Evolutionary conservation across 768 basidiomycete species (phyloP).

Genomic region (Podaxis rugospora): DNA sequence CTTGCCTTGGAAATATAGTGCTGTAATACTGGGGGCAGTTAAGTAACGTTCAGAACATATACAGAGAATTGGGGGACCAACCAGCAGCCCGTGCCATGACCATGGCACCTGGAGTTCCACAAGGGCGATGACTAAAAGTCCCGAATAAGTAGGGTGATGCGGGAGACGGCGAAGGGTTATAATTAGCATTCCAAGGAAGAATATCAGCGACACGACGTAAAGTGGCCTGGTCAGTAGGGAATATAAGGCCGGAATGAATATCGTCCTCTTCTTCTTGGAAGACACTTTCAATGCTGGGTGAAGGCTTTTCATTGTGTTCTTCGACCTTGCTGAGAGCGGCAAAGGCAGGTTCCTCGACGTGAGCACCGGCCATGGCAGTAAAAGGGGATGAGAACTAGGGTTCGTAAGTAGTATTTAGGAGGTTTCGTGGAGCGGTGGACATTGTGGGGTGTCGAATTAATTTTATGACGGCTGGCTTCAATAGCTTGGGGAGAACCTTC

Average conservation of each 20-base stretch:
- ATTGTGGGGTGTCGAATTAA: background rate
- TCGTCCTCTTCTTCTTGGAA: background rate
- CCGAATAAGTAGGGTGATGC: background rate
- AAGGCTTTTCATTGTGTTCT: background rate
- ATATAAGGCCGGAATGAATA: conserved; percentile 47
- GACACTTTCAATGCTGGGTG: background rate
- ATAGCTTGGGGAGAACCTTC: background rate
- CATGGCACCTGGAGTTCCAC: conserved; percentile 43
- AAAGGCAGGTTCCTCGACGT: background rate
- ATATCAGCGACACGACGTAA: conserved; percentile 58
- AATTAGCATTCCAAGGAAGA: conserved; percentile 54
- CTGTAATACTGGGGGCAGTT: conserved; percentile 47
- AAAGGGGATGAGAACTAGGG: background rate
- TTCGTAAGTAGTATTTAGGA: background rate
- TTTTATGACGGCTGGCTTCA: background rate
- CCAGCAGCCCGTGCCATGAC: conserved; percentile 66
- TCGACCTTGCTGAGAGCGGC: background rate
- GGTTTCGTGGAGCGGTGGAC: background rate
- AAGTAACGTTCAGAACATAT: too few relatives aligned
- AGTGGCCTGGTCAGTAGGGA: conserved; percentile 56
- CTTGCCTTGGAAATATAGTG: conserved; percentile 63
- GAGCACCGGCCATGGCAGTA: background rate
- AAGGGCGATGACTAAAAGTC: conserved; percentile 50
- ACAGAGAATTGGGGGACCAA: background rate
- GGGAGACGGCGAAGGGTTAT: conserved; percentile 24